Evolutionary conservation across 2,329 filamentous ascomycete species (phyloP).

Genomic region (Chaetomium sp.): DNA sequence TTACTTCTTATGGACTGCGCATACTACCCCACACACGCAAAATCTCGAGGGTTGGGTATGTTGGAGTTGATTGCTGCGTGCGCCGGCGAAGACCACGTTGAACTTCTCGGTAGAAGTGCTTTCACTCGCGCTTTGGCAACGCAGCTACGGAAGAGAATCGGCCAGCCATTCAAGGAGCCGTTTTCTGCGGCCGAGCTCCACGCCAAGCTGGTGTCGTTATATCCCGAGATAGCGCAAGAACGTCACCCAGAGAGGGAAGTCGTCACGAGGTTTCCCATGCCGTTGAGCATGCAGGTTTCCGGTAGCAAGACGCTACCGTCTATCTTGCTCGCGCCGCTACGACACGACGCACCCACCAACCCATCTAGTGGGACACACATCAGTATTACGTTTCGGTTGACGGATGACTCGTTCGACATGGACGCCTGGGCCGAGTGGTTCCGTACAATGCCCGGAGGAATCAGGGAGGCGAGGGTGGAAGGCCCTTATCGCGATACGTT

Average conservation of each 20-base stretch:
- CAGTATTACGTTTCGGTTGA: conserved; percentile 44
- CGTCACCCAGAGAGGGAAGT: conserved; percentile 41
- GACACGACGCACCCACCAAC: conserved; percentile 32
- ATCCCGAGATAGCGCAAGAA: conserved; percentile 47
- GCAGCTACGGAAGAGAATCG: conserved; percentile 42
- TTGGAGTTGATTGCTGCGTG: conserved; percentile 52
- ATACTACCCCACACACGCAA: conserved; percentile 49
- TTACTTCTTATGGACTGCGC: conserved; percentile 54
- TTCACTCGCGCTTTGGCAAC: conserved; percentile 48
- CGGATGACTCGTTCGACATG: conserved; percentile 44
- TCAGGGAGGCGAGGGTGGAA: conserved; percentile 50
- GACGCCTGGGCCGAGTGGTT: conserved; percentile 54
- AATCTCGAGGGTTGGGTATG: conserved; percentile 46
- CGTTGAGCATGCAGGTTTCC: conserved; percentile 50
- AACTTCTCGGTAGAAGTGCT: conserved; percentile 41
- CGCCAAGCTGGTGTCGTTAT: conserved; percentile 45
- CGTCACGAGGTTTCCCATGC: conserved; percentile 45
- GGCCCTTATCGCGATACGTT: conserved; percentile 40
- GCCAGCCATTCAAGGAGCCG: conserved; percentile 35
- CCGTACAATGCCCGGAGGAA: conserved; percentile 50
- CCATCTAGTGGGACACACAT: conserved; percentile 42
- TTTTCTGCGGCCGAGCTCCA: conserved; percentile 50
- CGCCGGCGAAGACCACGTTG: conserved; percentile 45
- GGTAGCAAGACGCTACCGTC: conserved; percentile 49
- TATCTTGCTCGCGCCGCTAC: conserved; percentile 48